These are phyloP conservation scores for Eucalyptus erythrocorys DNA, from an alignment of 345 rosid species.

Conservation along the genomic window DNA sequence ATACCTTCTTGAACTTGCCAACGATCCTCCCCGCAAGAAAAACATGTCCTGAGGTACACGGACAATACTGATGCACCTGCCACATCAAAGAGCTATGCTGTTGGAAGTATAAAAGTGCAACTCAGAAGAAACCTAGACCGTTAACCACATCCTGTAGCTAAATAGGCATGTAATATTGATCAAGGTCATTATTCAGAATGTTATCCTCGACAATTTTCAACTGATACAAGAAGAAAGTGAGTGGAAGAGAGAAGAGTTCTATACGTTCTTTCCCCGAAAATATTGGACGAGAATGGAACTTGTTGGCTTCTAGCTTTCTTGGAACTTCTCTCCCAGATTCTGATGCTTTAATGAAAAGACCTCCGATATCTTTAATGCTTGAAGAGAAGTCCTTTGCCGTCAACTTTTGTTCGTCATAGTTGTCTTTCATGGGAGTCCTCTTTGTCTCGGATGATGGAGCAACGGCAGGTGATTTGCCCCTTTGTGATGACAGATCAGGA, in stretches of 20 bases:
- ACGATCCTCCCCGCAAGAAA: conserved; percentile 85
- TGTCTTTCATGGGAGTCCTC: conserved; percentile 35
- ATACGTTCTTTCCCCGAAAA: conserved; percentile 49
- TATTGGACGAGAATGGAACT: conserved; percentile 68
- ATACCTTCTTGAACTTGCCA: conserved; percentile 73
- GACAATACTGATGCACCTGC: conserved; percentile 47
- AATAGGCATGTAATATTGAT: not conserved
- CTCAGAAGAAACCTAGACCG: not conserved
- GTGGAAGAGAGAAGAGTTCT: not conserved
- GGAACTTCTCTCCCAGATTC: conserved; percentile 92
- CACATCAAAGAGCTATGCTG: not conserved
- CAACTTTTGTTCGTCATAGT: conserved; percentile 31
- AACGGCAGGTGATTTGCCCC: conserved; percentile 20
- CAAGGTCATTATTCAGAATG: not conserved
- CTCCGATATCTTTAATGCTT: conserved; percentile 74
- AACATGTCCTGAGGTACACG: conserved; percentile 51
- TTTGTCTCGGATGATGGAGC: conserved; percentile 18
- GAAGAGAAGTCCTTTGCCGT: conserved; percentile 69
- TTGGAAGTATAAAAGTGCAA: not conserved
- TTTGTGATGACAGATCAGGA: conserved; percentile 52
- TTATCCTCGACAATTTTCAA: not conserved
- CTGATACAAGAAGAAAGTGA: not conserved
- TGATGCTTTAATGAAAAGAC: conserved; percentile 75
- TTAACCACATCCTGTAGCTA: not conserved
- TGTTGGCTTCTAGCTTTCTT: conserved; percentile 93